Percentiles rank a stretch among this genome's conserved stretches.
These are phyloP conservation scores for Geranomyces michiganensis DNA, from an alignment of 192 early-diverging fungal species.

Conservation along the genomic window DNA sequence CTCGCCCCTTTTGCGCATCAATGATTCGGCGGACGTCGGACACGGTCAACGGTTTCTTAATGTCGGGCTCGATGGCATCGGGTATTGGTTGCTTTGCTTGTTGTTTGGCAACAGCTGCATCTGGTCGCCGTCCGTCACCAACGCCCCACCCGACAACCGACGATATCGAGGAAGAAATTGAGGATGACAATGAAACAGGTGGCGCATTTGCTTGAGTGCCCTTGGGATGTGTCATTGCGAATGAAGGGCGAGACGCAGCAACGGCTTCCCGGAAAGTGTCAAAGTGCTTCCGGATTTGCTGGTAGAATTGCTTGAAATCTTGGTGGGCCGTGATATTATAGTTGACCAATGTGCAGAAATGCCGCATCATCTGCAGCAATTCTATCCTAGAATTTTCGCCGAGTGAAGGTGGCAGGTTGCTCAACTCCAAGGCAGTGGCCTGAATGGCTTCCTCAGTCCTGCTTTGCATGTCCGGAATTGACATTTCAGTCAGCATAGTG, in stretches of 20 bases:
- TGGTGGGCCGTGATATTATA: conserved; percentile 51
- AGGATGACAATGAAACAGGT: conserved; percentile 28
- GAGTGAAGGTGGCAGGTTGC: conserved; percentile 41
- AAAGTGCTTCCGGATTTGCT: conserved; percentile 44
- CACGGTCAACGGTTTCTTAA: conserved; percentile 32
- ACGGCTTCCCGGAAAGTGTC: conserved; percentile 42
- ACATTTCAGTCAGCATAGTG: conserved; percentile 40
- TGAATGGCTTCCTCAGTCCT: conserved; percentile 46
- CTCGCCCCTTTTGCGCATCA: conserved; percentile 46
- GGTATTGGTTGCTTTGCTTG: neutral
- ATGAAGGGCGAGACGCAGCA: conserved; percentile 35
- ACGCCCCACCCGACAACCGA: conserved; percentile 34
- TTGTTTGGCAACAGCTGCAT: neutral
- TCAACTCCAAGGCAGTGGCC: conserved; percentile 32
- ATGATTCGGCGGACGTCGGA: conserved; percentile 45
- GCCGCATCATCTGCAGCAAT: conserved; percentile 49
- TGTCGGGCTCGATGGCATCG: conserved; percentile 11
- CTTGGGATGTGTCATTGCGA: conserved; percentile 34
- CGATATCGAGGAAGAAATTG: conserved; percentile 38
- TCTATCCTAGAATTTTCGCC: conserved; percentile 50
- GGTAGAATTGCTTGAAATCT: conserved; percentile 52
- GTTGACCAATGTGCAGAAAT: conserved; percentile 48
- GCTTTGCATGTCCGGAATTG: conserved; percentile 47
- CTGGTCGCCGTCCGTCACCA: conserved; percentile 8
- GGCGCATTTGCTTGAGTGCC: conserved; percentile 13